Evolutionary conservation across 805 yeast species (phyloP), one percentile per base, ranked within the genome.

Genomic region (Candida manassasensis): DNA sequence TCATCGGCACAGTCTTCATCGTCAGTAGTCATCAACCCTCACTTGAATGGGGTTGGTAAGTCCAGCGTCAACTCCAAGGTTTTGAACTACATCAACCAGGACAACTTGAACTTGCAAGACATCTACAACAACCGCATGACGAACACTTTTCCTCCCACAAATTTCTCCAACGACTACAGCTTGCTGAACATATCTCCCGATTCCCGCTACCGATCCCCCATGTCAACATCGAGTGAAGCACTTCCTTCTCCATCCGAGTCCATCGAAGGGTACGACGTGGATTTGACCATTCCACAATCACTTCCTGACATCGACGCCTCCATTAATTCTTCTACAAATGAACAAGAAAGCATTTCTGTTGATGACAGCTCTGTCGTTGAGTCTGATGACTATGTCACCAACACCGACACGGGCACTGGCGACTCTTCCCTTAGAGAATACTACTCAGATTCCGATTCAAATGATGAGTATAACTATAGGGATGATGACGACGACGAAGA

Each of bases 401-500:
- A 34, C 19, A 33, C 31, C n/a, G 36, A 27, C 16, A 24, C 27
- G 9, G 27, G 27, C 8, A 24, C 27, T 14, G 37, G 26, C 8
- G 28, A 22, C 21, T 14, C 16, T 21, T 24, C 12, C 35, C 25
- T 16, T 18, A 21, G 12, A 30, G 37, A 21, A 34, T 36, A 34
- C 39, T 38, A 29, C 42, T 43, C 34, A 32, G 37, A 24, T n/a
- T 5, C 12, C 7, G 27, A 24, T 24, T 24, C 27, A 24, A n/a
- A 24, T 9, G 44, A 42, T 12, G 9, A n/a, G 13, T 24, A 24
- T 24, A 48, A 46, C 15, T 29, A 35, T 14, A n/a, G n/a, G n/a
- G 43, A 35, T 19, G 49, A 53, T 34, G 64, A 56, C 13, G 60
- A 59, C 11, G 63, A 56, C 1, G 50, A 45, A 14, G 75, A 69